Percentiles rank a stretch among this genome's conserved stretches.
Conservation (phyloP, 192 early-diverging fungal genomes). For the Dissophora ornata region DNA sequence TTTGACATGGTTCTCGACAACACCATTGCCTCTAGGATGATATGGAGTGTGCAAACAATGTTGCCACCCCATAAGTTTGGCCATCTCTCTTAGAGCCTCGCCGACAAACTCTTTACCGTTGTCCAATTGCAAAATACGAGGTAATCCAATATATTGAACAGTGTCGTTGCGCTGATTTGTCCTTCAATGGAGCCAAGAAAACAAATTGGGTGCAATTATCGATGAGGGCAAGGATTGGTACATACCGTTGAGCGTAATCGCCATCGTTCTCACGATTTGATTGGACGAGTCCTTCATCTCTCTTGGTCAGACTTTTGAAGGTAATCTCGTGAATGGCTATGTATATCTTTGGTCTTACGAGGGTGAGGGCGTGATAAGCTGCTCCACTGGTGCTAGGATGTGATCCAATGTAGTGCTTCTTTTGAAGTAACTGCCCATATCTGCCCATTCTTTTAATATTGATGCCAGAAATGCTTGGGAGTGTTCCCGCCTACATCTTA, state of each 20-base stretch:
- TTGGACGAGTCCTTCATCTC: too few species aligned
- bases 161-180: conserved; percentile 14
- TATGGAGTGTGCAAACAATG: conserved; percentile 55
- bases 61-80: conserved; percentile 15
- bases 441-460: too few species aligned
- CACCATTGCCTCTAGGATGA: conserved; percentile 46
- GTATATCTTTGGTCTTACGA: too few species aligned
- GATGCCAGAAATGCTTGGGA: too few species aligned
- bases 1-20: conserved; percentile 32
- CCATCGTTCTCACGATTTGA: too few species aligned
- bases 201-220: conserved; percentile 43
- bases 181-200: conserved; percentile 20
- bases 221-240: conserved; percentile 20
- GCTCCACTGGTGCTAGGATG: too few species aligned
- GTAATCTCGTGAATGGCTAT: too few species aligned
- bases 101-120: conserved; percentile 64
- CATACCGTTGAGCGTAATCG: conserved; percentile 6
- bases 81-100: conserved; percentile 35
- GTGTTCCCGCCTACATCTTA: too few species aligned
- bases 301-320: too few species aligned
- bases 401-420: too few species aligned
- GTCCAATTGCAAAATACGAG: conserved; percentile 31
- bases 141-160: conserved; percentile 35
- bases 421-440: too few species aligned
- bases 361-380: too few species aligned